phyloP scores from a whole-genome alignment of 768 basidiomycete genomes.

The Termitomyces sp. region DNA sequence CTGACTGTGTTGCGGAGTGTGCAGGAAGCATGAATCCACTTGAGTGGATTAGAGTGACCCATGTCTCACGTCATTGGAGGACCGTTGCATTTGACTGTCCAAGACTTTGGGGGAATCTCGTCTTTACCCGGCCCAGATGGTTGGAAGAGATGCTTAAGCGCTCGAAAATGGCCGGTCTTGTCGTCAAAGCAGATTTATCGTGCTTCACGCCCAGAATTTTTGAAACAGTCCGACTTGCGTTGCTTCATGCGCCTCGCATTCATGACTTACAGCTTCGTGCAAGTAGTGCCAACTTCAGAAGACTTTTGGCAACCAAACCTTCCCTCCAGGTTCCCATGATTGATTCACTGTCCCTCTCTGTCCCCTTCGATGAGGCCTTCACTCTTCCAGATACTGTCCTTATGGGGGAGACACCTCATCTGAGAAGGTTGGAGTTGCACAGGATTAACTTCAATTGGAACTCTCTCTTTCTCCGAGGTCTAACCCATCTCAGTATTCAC shows the following conservation, averaged over 20 bases:
- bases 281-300: slow-evolving; percentile 16
- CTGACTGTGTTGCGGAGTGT: slow-evolving; percentile 16
- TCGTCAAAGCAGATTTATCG: slow-evolving; percentile 20
- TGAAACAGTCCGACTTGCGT: slow-evolving; percentile 21
- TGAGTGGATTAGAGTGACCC: slow-evolving; percentile 32
- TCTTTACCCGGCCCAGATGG: slow-evolving; percentile 27
- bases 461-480: slow-evolving; percentile 25
- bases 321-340: slow-evolving; percentile 25
- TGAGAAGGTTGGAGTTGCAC: slow-evolving; percentile 29
- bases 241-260: slow-evolving; percentile 27
- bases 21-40: slow-evolving; percentile 7
- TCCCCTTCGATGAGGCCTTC: slow-evolving; percentile 13
- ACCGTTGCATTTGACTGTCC: slow-evolving; percentile 34
- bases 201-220: slow-evolving; percentile 21
- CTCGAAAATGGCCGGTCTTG: slow-evolving; percentile 34
- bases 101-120: slow-evolving; percentile 32
- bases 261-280: slow-evolving; percentile 24
- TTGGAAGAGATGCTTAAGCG: slow-evolving; percentile 37
- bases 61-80: slow-evolving; percentile 39
- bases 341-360: slow-evolving; percentile 21
- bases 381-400: slow-evolving; percentile 23
- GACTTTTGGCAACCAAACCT: slow-evolving; percentile 18
- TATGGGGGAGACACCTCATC: slow-evolving; percentile 23
- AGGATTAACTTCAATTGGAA: slow-evolving; percentile 30
- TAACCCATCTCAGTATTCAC: slow-evolving; percentile 31